These are phyloP conservation scores for Agrostemma githago DNA, from an alignment of 148 eudicot genomes.

Conservation along the genomic window DNA sequence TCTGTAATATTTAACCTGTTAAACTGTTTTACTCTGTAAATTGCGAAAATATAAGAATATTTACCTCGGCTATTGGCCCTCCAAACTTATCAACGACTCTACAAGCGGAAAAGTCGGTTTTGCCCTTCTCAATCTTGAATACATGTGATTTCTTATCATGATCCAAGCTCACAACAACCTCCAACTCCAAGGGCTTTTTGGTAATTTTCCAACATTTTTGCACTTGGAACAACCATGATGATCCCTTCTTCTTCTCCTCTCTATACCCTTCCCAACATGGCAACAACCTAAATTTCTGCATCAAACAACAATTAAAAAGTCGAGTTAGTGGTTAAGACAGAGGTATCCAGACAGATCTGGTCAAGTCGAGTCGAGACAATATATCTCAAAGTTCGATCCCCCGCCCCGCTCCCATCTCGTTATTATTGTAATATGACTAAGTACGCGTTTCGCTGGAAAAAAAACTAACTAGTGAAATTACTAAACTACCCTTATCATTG, in stretches of 20 bases:
- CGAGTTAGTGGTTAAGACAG: background rate
- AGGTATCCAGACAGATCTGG: too few relatives aligned
- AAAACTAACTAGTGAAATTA: constrained; percentile 2
- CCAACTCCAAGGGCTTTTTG: constrained; percentile 17
- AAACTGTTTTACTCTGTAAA: too few relatives aligned
- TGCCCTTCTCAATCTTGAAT: constrained; percentile 25
- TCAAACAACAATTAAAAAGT: background rate
- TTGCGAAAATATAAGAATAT: background rate
- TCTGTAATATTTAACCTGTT: too few relatives aligned
- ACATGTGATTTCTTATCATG: constrained; percentile 17
- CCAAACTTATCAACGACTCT: constrained; percentile 32
- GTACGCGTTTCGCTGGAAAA: too few relatives aligned
- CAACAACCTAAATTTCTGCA: constrained; percentile 33
- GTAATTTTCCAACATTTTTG: constrained; percentile 26
- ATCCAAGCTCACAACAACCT: constrained; percentile 20
- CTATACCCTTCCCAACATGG: constrained; percentile 40
- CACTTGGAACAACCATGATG: constrained; percentile 33
- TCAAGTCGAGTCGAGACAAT: too few relatives aligned
- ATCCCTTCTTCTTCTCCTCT: constrained; percentile 22
- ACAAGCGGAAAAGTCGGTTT: constrained; percentile 13
- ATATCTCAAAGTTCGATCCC: too few relatives aligned
- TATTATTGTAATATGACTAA: too few relatives aligned
- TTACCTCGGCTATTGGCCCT: constrained; percentile 37
- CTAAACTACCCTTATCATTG: background rate
- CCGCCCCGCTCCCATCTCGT: too few relatives aligned